Base-by-base conservation (phyloP, 2,329 filamentous ascomycete species). In the Exophiala oligosperma region DNA sequence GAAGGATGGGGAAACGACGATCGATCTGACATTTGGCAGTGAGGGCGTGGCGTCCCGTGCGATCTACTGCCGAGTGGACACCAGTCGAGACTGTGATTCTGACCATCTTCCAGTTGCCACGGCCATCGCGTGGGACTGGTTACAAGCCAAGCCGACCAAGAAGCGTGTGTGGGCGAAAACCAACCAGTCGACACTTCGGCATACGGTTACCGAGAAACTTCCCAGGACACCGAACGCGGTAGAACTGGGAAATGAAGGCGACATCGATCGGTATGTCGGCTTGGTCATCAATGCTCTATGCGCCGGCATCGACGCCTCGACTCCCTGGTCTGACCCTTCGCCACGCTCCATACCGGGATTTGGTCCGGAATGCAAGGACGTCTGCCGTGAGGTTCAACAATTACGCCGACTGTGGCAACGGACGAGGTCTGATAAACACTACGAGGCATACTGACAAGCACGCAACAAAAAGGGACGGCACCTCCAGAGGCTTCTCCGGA, bases 101-200 rank as follows among this genome's bases (percentile, higher is more conserved):
- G 67, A 71, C 53, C 63, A 70, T 54, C 65, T 65, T 44, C 67
- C 65, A 40, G 64, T 69, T 29, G 37, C 56, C 9, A 56, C 56
- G 17, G 44, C 49, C 2, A 23, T 69, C 14, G 55, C 69, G 47
- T 69, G 65, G 57, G 60, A 54, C 32, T 67, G 52, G 61, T 38
- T 66, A 55, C 54, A 52, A 14, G 57, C 55, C 28, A 52, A 4
- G 2, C 49, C 49, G 40, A n/a, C 37, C 29, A 51, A 53, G 40
- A 62, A 61, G 48, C 57, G 62, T 6, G 44, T 59, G 6, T 67
- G 56, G 62, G 44, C 32, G 49, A 17, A 64, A 60, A 46, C 67
- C 54, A 61, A 68, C 44, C 11, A 29, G 17, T 37, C 32, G 38
- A 28, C 52, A 40, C 64, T 69, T 3, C 41, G 53, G n/a, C 54